Evolutionary conservation across 306 rosid species (phyloP).

Genomic region (Vachellia pachyceras): DNA sequence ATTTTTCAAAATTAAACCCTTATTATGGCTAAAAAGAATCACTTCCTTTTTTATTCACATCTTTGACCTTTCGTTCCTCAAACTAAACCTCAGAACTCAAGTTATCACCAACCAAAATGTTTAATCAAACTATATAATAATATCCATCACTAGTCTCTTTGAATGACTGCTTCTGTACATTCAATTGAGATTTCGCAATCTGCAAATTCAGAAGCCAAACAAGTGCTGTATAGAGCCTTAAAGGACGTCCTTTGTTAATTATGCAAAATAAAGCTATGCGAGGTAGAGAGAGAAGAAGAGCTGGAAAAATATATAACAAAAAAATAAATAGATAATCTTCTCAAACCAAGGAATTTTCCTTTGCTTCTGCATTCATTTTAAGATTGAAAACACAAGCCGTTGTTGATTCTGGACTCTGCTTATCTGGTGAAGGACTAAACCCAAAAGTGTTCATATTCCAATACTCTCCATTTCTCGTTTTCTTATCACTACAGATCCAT

Average conservation of each 20-base stretch:
- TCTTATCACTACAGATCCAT: conserved; percentile 52
- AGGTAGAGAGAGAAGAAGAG: not conserved
- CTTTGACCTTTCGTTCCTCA: not conserved
- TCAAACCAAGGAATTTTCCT: conserved; percentile 39
- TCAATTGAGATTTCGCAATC: not conserved
- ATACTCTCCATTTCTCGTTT: conserved; percentile 65
- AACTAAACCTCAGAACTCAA: not conserved
- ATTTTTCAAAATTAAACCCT: not conserved
- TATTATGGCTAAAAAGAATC: not conserved
- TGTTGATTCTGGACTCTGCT: conserved; percentile 50
- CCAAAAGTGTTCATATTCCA: conserved; percentile 80
- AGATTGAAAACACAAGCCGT: conserved; percentile 57
- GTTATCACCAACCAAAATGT: not conserved
- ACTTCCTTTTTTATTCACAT: not conserved
- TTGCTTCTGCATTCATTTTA: conserved; percentile 53
- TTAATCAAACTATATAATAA: not conserved
- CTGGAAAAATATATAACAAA: not conserved
- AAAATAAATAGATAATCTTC: not conserved
- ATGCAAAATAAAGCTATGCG: not conserved
- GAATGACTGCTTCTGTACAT: not conserved
- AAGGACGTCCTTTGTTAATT: not conserved
- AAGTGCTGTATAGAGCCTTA: not conserved
- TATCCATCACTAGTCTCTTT: not conserved
- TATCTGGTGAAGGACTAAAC: conserved; percentile 62
- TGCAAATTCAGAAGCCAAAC: not conserved